Conservation (phyloP, 2,329 filamentous ascomycete species). For the Esteya vermicola region DNA sequence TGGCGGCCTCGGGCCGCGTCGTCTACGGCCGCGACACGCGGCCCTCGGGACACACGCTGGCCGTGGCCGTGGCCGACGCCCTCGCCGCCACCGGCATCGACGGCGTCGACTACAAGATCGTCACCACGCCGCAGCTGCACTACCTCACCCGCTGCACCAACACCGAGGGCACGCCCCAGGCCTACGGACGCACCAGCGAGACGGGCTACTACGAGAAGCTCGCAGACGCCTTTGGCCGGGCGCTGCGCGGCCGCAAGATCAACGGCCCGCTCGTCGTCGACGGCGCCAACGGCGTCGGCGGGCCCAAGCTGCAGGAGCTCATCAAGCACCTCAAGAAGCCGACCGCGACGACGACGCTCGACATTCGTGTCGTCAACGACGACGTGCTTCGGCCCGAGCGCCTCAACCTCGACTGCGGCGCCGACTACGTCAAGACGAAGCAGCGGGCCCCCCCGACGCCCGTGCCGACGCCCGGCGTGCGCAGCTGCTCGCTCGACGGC, state of each 20-base stretch:
- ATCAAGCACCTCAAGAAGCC: conserved; percentile 63
- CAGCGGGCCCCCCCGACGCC: conserved; percentile 78
- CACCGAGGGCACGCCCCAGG: conserved; percentile 71
- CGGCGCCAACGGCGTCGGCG: conserved; percentile 93
- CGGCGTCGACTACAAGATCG: conserved; percentile 71
- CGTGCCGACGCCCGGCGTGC: conserved; percentile 59
- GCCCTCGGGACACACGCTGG: conserved; percentile 75
- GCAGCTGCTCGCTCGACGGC: conserved; percentile 84
- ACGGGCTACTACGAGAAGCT: conserved; percentile 93
- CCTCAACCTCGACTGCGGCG: conserved; percentile 86
- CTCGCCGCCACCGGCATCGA: conserved; percentile 62
- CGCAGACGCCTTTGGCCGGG: conserved; percentile 65
- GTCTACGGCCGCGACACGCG: conserved; percentile 88
- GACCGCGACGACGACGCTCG: conserved; percentile 31
- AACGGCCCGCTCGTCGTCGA: conserved; percentile 70
- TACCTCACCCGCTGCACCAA: conserved; percentile 93
- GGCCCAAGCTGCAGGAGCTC: conserved; percentile 75
- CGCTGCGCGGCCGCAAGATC: conserved; percentile 64
- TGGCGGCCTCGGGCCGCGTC: conserved; percentile 57
- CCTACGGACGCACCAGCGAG: conserved; percentile 83
- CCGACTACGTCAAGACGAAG: conserved; percentile 94
- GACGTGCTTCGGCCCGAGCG: conserved; percentile 81
- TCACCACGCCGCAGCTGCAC: conserved; percentile 96
- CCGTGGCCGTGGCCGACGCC: conserved; percentile 64
- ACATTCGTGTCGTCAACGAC: conserved; percentile 84